Conservation (phyloP, 768 basidiomycete genomes). For the Dentipellis sp. region DNA sequence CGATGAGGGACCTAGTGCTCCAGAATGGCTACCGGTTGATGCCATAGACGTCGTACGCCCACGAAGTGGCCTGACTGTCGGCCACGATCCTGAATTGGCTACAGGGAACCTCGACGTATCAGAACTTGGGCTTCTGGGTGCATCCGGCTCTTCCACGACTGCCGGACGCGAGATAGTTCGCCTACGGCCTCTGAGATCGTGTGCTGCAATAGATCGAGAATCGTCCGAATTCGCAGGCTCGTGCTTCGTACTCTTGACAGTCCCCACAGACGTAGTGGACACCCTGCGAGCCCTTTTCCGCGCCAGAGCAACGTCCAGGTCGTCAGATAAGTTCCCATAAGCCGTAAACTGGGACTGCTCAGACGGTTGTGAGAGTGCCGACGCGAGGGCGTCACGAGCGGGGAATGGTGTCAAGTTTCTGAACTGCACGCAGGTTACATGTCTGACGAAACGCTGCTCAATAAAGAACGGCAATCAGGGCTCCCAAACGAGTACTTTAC, state of each 20-base stretch:
- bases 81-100: constrained; percentile 5
- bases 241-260: constrained; percentile 34
- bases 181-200: constrained; percentile 31
- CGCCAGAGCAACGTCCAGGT: constrained; percentile 53
- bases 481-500: neutral
- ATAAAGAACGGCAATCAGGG: neutral
- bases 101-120: constrained; percentile 5
- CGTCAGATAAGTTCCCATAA: constrained; percentile 55
- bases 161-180: constrained; percentile 21
- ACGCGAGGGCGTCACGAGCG: constrained; percentile 66
- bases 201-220: constrained; percentile 13
- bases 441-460: constrained; percentile 59
- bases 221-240: constrained; percentile 31
- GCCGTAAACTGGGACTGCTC: constrained; percentile 51
- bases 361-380: constrained; percentile 60
- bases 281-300: constrained; percentile 51
- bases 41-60: constrained; percentile 6
- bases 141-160: constrained; percentile 16
- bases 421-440: constrained; percentile 65
- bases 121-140: neutral
- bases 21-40: constrained; percentile 5
- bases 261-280: constrained; percentile 48
- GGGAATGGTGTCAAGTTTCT: constrained; percentile 83
- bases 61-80: neutral
- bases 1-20: constrained; percentile 12